Evolutionary conservation across 257 asterid species (phyloP).

Genomic region (Avicennia marina): DNA sequence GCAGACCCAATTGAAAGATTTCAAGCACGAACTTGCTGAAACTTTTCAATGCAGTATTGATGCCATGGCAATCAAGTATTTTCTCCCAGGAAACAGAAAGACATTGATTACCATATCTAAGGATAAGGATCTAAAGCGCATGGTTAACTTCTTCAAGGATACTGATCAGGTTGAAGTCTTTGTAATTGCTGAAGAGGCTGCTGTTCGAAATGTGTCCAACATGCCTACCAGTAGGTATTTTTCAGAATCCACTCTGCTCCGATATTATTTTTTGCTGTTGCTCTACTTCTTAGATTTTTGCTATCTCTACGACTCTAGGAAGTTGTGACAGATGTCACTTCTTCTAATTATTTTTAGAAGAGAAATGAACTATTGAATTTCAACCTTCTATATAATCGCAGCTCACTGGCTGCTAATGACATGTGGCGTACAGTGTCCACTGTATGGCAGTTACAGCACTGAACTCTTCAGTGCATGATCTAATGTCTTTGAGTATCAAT

Average conservation of each 20-base stretch:
- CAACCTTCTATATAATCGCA: too few species aligned
- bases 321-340: too few species aligned
- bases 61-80: constrained; percentile 74
- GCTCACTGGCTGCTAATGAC: too few species aligned
- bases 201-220: constrained; percentile 45
- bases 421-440: too few species aligned
- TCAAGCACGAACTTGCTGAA: constrained; percentile 83
- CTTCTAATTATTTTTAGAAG: too few species aligned
- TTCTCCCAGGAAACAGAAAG: constrained; percentile 88
- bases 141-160: constrained; percentile 88
- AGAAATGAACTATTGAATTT: too few species aligned
- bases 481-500: too few species aligned
- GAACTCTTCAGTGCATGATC: too few species aligned
- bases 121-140: constrained; percentile 92
- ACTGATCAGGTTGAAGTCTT: constrained; percentile 94
- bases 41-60: constrained; percentile 58
- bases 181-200: constrained; percentile 62
- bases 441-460: too few species aligned
- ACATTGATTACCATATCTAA: constrained; percentile 86
- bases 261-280: not conserved
- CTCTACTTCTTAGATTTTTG: constrained; percentile 1
- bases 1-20: constrained; percentile 61
- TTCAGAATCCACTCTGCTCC: constrained; percentile 1
- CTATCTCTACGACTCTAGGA: not conserved
- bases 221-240: constrained; percentile 87